Conservation (phyloP, 2,329 filamentous ascomycete genomes). For the Chaetomium olivaceum region DNA sequence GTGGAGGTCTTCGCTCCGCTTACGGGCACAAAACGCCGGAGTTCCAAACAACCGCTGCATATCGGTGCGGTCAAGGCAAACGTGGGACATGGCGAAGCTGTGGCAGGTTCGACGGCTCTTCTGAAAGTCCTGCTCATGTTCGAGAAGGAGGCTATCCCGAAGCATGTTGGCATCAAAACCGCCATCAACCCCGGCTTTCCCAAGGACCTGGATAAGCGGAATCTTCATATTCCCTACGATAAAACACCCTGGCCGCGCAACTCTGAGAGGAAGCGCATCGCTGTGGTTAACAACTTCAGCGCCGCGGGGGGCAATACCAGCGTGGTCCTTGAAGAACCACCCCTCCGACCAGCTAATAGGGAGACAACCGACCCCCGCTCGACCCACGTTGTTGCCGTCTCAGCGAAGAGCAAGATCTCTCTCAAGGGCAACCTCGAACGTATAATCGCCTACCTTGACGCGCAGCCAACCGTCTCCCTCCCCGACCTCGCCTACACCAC, state of each 20-base stretch:
- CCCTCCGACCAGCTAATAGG: conserved; percentile 44
- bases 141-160: conserved; percentile 23
- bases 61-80: conserved; percentile 40
- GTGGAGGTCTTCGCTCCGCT: neutral
- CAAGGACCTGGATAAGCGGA: conserved; percentile 17
- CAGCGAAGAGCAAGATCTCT: conserved; percentile 56
- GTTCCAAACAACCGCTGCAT: conserved; percentile 37
- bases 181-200: conserved; percentile 34
- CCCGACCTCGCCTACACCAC: conserved; percentile 65
- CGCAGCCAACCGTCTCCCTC: conserved; percentile 53
- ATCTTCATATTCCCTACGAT: conserved; percentile 23
- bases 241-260: conserved; percentile 8
- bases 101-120: conserved; percentile 24
- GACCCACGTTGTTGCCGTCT: conserved; percentile 58
- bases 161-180: conserved; percentile 30
- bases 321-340: conserved; percentile 62
- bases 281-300: conserved; percentile 65
- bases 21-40: neutral
- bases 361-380: conserved; percentile 43
- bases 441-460: conserved; percentile 55
- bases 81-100: conserved; percentile 32
- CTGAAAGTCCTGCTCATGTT: conserved; percentile 32
- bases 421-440: conserved; percentile 60
- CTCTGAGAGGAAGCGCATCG: conserved; percentile 40
- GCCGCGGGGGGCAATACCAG: conserved; percentile 63